Conservation (phyloP, 345 rosid species). For the Leavenworthia alabamica region DNA sequence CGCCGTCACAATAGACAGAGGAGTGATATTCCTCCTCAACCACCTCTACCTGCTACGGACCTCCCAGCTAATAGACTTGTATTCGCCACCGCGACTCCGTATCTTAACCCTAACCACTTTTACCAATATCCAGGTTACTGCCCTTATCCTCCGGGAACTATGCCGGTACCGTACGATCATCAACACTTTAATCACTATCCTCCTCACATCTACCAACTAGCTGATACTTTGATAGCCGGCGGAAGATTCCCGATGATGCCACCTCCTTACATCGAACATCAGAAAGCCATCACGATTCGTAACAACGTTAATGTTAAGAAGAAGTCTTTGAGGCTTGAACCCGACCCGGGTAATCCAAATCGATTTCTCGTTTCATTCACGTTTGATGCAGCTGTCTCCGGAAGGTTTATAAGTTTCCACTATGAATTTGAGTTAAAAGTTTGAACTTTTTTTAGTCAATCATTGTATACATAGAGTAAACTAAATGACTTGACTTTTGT, state of each 20-base stretch:
- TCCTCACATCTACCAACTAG: not conserved
- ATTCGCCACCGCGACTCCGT: constrained; percentile 49
- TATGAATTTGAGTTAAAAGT: not conserved
- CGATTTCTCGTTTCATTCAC: constrained; percentile 57
- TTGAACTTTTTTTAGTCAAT: not conserved
- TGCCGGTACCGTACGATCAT: constrained; percentile 52
- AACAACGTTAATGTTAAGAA: constrained; percentile 67
- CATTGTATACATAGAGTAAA: not conserved
- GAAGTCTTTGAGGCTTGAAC: constrained; percentile 51
- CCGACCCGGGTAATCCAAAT: constrained; percentile 54
- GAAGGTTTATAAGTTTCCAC: constrained; percentile 38
- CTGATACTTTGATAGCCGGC: constrained; percentile 35
- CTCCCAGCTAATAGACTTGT: not conserved
- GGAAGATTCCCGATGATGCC: constrained; percentile 39
- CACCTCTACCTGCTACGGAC: not conserved
- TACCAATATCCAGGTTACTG: constrained; percentile 55
- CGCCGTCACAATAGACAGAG: constrained; percentile 16
- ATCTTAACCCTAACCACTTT: constrained; percentile 41
- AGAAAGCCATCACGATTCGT: constrained; percentile 54
- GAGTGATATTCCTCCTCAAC: constrained; percentile 22
- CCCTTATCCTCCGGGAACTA: constrained; percentile 39
- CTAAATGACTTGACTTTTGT: not conserved
- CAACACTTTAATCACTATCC: constrained; percentile 21
- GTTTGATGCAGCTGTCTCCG: constrained; percentile 64
- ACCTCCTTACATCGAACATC: constrained; percentile 50